Percentiles rank a stretch among this genome's conserved stretches.
Conservation (phyloP, 2,329 filamentous ascomycete species). For the Apiospora sp. region DNA sequence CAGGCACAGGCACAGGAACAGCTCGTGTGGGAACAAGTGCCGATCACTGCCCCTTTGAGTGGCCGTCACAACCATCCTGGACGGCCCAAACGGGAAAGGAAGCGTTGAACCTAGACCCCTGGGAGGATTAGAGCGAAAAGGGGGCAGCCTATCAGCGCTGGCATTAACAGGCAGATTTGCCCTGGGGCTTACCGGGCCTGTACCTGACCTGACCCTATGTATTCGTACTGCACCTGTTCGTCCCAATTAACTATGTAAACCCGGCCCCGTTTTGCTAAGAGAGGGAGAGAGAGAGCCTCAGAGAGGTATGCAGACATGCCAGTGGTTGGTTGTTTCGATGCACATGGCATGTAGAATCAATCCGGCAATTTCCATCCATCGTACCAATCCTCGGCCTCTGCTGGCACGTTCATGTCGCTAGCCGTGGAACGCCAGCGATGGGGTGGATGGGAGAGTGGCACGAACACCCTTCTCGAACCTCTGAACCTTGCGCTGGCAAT, state of each 20-base stretch:
- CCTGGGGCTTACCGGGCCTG: background rate
- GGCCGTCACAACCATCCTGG: background rate
- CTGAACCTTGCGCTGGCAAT: constrained; percentile 13
- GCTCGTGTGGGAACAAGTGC: background rate
- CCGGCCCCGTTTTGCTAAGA: no score
- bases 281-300: background rate
- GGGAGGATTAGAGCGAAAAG: background rate
- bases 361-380: background rate
- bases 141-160: constrained; percentile 7
- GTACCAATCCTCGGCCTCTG: constrained; percentile 5
- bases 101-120: constrained; percentile 14
- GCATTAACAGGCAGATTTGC: constrained; percentile 14
- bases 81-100: background rate
- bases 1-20: background rate
- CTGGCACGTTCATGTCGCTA: background rate
- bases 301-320: background rate
- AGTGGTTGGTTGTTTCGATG: background rate
- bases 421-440: background rate
- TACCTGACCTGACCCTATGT: constrained; percentile 3
- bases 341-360: background rate
- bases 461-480: constrained; percentile 11
- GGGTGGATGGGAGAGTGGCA: background rate
- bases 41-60: background rate
- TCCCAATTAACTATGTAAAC: background rate
- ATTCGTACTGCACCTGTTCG: background rate